Evolutionary conservation across 2,329 filamentous ascomycete species (phyloP), one percentile per base, ranked within the genome.

Genomic region (Colletotrichum destructivum): DNA sequence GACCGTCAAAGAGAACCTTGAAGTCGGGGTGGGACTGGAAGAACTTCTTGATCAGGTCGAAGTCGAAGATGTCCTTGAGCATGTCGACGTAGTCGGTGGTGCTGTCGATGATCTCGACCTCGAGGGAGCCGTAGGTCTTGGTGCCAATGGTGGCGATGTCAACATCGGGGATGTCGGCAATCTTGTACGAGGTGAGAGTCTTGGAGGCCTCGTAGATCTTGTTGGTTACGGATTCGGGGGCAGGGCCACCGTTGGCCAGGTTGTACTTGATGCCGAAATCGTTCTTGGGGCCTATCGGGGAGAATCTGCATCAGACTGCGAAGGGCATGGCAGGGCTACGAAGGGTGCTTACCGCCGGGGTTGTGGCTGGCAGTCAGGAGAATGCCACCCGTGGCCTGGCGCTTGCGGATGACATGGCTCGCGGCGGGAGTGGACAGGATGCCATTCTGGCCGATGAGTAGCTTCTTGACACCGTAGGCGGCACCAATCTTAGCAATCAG

Each of bases 201-300:
- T 98, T 98, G 77, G 96, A 96, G 73, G 92, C 91, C 78, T 96
- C 94, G 86, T 90, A 98, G 82, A 99, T 98, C 87, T 97, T 98
- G 91, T 99, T 97, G 76, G 96, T 99, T 76, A 99, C 94, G 66
- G 93, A 92, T 84, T 99, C 96, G 71, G 96, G 96, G 68, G 96
- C 96, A 54, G 96, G 96, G 68, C 95, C 96, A 78, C 96, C 96
- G 80, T 99, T 98, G 82, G 94, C 88, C 71, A 99, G 88, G 88
- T 99, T 99, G 90, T 99, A 99, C 88, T 99, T 99, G 91, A 99
- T 99, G 78, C 96, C 96, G 79, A 99, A 99, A 85, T 99, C 96
- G 82, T 96, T 93, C 77, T 90, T 93, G 74, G 96, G 96, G 62
- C 95, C 94, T 97, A 77, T 54, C 3, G 15, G 18, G 35, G 8